Base-by-base conservation (phyloP, 2,329 filamentous ascomycete genomes). In the Colletotrichum destructivum region DNA sequence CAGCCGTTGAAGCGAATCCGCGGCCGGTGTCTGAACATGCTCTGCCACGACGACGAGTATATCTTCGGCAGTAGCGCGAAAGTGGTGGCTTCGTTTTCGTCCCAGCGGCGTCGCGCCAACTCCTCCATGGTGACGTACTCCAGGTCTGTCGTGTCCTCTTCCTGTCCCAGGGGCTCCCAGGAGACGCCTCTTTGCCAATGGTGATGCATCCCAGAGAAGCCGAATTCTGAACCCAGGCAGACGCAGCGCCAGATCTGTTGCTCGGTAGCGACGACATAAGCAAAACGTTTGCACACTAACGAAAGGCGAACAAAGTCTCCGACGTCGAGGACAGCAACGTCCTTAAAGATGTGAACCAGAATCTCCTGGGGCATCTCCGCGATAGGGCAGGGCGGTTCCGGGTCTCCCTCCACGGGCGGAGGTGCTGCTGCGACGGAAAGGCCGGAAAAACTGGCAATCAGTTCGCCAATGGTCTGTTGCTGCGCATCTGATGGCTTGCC, bases 1-100 rank as follows among this genome's bases (percentile, higher is more conserved):
- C 94, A 93, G 35, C 96, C 96, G 77, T 96, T 96, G 86, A 97
- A 99, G 69, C 96, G 94, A 72, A 98, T 88, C 54, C 96, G 92
- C 2, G 96, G 96, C 16, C 95, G 92, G 6, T 86, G 85, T 49
- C 93, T 93, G 84, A 98, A 97, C 85, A 98, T 94, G 64, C 84
- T 82, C 77, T 88, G 84, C 89, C 90, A 92, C 2, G 88, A 88
- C 2, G 81, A 82, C 3, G 82, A 78, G 76, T 90, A 91, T 0
- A 82, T 77, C 4, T 79, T 78, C 1, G 82, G 81, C 26, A 86
- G 79, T 42, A 89, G 81, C 3, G 82, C 78, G 21, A 80, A 74
- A 0, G 86, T 88, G 8, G 79, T 77, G 8, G 81, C 76, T 13
- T 80, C 74, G 15, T 76, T 79, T 56, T 81, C 79, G 5, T 79